A percentile compares a stretch with the other conserved stretches of the same genome.
Conservation (phyloP, 257 asterid genomes). For the Cordia subcordata region DNA sequence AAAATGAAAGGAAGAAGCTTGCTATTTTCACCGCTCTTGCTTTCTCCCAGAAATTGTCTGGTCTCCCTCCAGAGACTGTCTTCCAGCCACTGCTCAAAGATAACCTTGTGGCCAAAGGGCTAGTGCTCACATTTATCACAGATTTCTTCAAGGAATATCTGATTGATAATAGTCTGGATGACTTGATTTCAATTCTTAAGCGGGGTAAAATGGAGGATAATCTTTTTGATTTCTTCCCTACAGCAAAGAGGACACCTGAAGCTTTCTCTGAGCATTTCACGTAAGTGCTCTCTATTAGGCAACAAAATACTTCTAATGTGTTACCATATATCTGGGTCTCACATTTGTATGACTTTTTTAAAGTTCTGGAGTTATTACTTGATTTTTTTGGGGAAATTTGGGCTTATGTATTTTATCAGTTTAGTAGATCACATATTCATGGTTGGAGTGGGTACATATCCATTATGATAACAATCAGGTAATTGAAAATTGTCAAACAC, state of each 20-base stretch:
- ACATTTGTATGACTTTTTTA: too few relatives aligned
- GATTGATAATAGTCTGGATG: constrained; percentile 96
- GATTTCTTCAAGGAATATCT: constrained; percentile 95
- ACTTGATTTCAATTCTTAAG: constrained; percentile 81
- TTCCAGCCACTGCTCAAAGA: constrained; percentile 97
- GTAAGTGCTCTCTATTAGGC: constrained; percentile 33
- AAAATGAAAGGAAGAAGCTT: constrained; percentile 94
- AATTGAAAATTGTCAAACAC: too few relatives aligned
- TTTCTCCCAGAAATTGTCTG: constrained; percentile 94
- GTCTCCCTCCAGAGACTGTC: constrained; percentile 97
- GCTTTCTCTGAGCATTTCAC: constrained; percentile 89
- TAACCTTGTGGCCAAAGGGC: constrained; percentile 95
- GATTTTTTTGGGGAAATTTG: too few relatives aligned
- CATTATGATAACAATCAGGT: too few relatives aligned
- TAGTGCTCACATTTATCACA: constrained; percentile 86
- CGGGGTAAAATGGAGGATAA: constrained; percentile 93
- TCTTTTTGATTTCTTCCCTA: constrained; percentile 83
- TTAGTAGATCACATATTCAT: too few relatives aligned
- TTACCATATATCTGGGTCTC: too few relatives aligned
- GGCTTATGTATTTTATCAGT: too few relatives aligned
- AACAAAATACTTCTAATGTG: neutral
- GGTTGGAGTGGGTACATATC: too few relatives aligned
- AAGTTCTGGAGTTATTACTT: too few relatives aligned
- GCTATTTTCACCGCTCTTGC: constrained; percentile 99
- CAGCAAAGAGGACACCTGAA: constrained; percentile 85